Conservation (phyloP, 495 filamentous ascomycete species). For the Neurospora sp. region DNA sequence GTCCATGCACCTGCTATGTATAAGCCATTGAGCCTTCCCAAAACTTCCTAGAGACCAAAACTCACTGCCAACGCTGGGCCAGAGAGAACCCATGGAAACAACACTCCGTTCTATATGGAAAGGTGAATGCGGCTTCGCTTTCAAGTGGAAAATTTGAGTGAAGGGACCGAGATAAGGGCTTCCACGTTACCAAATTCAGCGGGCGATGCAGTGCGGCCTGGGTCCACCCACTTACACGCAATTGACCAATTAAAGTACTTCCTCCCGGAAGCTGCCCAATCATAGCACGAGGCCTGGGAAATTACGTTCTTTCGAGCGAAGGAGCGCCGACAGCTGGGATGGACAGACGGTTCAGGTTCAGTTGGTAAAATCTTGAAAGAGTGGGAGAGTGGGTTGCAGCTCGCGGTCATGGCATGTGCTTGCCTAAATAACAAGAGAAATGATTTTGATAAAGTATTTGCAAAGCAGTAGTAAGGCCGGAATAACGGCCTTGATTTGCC, state of each 20-base stretch:
- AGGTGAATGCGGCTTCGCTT: not conserved
- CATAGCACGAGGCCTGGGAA: not conserved
- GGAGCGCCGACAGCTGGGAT: not conserved
- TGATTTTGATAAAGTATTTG: not conserved
- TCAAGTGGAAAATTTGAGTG: not conserved
- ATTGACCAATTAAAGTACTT: not conserved
- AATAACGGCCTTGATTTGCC: not conserved
- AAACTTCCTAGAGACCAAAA: not conserved
- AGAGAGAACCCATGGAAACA: not conserved
- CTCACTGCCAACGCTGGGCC: not conserved
- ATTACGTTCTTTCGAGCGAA: not conserved
- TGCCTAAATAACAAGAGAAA: not conserved
- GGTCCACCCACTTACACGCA: not conserved
- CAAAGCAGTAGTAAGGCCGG: not conserved
- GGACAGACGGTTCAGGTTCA: not conserved
- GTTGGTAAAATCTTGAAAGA: not conserved
- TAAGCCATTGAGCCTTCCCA: not conserved
- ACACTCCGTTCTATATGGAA: not conserved
- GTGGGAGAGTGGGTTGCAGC: not conserved
- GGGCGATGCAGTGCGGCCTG: not conserved
- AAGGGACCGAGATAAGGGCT: not conserved
- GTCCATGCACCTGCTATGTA: not conserved
- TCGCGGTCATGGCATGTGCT: not conserved
- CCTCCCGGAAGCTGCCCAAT: not conserved
- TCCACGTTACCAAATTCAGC: not conserved